Conservation (phyloP, 805 yeast genomes). For the Kockiozyma suomiensis region DNA sequence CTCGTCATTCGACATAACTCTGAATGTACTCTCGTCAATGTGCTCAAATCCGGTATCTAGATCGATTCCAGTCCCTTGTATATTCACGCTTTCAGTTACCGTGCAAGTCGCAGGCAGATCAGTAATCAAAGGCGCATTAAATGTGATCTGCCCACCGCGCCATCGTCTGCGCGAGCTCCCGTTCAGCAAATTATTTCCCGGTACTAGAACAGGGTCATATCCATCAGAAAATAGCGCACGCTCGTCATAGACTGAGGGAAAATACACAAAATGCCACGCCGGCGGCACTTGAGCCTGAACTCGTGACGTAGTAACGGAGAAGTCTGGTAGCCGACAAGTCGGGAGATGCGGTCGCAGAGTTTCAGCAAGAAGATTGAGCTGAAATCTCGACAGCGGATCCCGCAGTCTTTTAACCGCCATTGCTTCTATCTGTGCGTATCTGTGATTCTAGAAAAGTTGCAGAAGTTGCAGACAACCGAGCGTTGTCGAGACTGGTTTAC, state of each 20-base stretch:
- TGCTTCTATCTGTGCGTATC: too few relatives aligned
- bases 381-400: slow-evolving; percentile 19
- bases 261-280: slow-evolving; percentile 31
- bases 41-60: not conserved
- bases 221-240: slow-evolving; percentile 22
- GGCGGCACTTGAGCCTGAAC: slow-evolving; percentile 9
- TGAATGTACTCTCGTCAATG: slow-evolving; percentile 9
- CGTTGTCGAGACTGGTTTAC: too few relatives aligned
- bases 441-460: too few relatives aligned
- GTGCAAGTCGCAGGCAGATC: slow-evolving; percentile 11
- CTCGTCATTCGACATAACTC: slow-evolving; percentile 6
- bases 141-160: slow-evolving; percentile 27
- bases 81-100: not conserved
- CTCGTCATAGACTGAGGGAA: slow-evolving; percentile 16
- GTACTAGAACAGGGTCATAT: slow-evolving; percentile 24
- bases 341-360: slow-evolving; percentile 28
- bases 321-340: slow-evolving; percentile 22
- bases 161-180: slow-evolving; percentile 21
- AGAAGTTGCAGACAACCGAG: too few relatives aligned
- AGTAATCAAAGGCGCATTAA: slow-evolving; percentile 6
- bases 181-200: not conserved
- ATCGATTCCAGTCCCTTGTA: not conserved
- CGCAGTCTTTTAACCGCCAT: slow-evolving; percentile 3
- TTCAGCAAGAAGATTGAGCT: slow-evolving; percentile 17
- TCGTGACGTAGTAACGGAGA: slow-evolving; percentile 3